Evolutionary conservation across 306 rosid species (phyloP), one percentile per base, ranked within the genome.

Genomic region (Casuarina glauca): DNA sequence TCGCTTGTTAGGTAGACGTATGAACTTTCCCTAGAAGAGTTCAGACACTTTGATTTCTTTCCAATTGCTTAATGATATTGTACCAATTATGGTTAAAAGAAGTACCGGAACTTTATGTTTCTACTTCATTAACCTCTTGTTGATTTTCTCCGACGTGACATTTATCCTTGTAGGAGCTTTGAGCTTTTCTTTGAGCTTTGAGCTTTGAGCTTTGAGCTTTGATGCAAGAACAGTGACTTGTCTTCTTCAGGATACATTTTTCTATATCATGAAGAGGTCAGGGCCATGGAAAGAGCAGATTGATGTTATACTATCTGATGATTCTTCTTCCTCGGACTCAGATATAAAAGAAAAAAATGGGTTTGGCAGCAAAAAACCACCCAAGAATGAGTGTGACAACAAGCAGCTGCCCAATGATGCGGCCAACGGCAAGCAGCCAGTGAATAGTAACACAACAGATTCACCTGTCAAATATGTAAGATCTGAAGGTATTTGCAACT

Each of bases 231-330:
- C 5, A 35, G 58, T 41, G 42, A 46, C 69, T 46, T 73, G 36
- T 41, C 58, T 41, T 69, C 46, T 9, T 46, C 78, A 71, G 88
- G 67, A 64, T 50, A 41, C 80, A 61, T 52, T 64, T 26, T 58
- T 51, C 12, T 60, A 35, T 9, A 76, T 73, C 76, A 92, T 90
- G 96, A 87, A 88, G 86, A 92, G 92, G 70, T 26, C 89, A 70
- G 49, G 69, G 75, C 90, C 90, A 42, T 93, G 88, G 91, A 78
- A 78, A n/a, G 85, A 81, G 42, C 74, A 51, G 57, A 75, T 86
- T 68, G 93, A 84, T 71, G 77, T 87, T 54, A 76, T 79, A 58
- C 79, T 84, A 4, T 91, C 91, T 20, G 86, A 84, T 62, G 85
- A 86, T 68, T 81, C 93, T 76, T 86, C 92, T 78, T 78, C 90